Conservation (phyloP, 2,329 filamentous ascomycete genomes). For the Trichoderma sp. region DNA sequence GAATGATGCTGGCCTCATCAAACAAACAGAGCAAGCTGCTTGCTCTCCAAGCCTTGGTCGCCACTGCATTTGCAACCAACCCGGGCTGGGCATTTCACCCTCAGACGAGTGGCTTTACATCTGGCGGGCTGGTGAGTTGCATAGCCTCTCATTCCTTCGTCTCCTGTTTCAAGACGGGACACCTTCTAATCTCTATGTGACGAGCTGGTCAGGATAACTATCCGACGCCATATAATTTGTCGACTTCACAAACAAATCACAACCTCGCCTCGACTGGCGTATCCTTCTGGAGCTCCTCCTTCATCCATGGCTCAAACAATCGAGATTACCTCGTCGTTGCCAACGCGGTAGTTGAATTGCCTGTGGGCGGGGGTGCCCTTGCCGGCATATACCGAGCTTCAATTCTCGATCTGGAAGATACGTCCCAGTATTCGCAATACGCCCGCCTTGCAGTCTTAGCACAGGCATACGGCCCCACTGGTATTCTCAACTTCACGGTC, state of each 20-base stretch:
- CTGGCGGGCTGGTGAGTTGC: conserved; percentile 4
- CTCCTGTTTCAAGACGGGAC: not conserved
- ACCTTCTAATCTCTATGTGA: not conserved
- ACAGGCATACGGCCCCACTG: not conserved
- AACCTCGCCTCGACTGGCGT: not conserved
- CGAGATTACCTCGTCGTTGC: conserved; percentile 15
- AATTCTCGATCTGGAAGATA: conserved; percentile 18
- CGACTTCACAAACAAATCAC: not conserved
- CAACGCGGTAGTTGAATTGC: not conserved
- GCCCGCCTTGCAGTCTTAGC: not conserved
- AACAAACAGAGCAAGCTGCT: not conserved
- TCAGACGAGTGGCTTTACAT: not conserved
- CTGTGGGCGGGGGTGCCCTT: not conserved
- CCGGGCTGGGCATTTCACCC: conserved; percentile 22
- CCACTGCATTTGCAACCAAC: not conserved
- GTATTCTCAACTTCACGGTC: conserved; percentile 12
- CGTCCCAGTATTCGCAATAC: conserved; percentile 15
- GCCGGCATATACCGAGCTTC: conserved; percentile 16
- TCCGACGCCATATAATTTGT: conserved; percentile 13
- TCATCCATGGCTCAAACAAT: conserved; percentile 22
- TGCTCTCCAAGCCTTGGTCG: not conserved
- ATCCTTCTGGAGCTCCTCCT: conserved; percentile 21
- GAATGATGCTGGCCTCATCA: not conserved
- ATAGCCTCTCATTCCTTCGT: not conserved
- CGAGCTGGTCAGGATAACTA: not conserved